Percentiles rank a stretch among this genome's conserved stretches.
Conservation (phyloP, 2,329 filamentous ascomycete species). For the Talaromyces sp. region DNA sequence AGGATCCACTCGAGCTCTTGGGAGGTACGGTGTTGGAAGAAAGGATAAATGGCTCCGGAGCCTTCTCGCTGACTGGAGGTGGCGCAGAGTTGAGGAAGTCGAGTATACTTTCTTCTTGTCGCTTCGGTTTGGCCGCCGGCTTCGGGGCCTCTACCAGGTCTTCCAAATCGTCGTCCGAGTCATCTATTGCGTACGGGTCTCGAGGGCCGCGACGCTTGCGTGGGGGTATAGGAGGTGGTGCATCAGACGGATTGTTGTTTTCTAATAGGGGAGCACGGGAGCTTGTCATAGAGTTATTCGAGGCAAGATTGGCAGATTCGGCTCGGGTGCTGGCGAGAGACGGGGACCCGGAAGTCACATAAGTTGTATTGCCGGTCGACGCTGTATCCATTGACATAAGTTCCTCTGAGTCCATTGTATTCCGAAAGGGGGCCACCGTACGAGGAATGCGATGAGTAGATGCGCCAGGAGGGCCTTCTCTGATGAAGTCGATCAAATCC, state of each 20-base stretch:
- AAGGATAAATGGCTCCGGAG: slow-evolving; percentile 27
- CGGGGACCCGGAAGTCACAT: slow-evolving; percentile 27
- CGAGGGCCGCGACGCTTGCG: slow-evolving; percentile 62
- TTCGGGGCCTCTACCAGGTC: slow-evolving; percentile 44
- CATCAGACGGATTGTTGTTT: slow-evolving; percentile 28
- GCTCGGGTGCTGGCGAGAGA: slow-evolving; percentile 45
- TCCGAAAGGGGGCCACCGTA: slow-evolving; percentile 77
- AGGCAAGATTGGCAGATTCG: slow-evolving; percentile 46
- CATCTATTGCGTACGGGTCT: slow-evolving; percentile 92
- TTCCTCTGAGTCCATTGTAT: slow-evolving; percentile 82
- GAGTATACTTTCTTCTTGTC: slow-evolving; percentile 44
- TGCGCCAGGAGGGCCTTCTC: slow-evolving; percentile 68
- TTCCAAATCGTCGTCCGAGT: slow-evolving; percentile 61
- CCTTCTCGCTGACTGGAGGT: slow-evolving; percentile 27
- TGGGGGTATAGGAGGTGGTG: slow-evolving; percentile 6
- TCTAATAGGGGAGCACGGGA: slow-evolving; percentile 68
- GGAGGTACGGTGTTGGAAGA: slow-evolving; percentile 13
- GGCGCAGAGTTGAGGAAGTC: slow-evolving; percentile 46
- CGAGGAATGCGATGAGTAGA: slow-evolving; percentile 71
- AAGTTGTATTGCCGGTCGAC: slow-evolving; percentile 17
- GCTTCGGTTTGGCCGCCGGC: slow-evolving; percentile 23
- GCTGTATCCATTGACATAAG: slow-evolving; percentile 34
- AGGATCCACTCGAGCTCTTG: slow-evolving; percentile 15
- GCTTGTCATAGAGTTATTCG: slow-evolving; percentile 62
- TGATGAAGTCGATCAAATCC: slow-evolving; percentile 93